A percentile compares a stretch with the other conserved stretches of the same genome.
Evolutionary conservation across 2,329 filamentous ascomycete genomes (phyloP).

Genomic region (Pseudogymnoascus destructans): DNA sequence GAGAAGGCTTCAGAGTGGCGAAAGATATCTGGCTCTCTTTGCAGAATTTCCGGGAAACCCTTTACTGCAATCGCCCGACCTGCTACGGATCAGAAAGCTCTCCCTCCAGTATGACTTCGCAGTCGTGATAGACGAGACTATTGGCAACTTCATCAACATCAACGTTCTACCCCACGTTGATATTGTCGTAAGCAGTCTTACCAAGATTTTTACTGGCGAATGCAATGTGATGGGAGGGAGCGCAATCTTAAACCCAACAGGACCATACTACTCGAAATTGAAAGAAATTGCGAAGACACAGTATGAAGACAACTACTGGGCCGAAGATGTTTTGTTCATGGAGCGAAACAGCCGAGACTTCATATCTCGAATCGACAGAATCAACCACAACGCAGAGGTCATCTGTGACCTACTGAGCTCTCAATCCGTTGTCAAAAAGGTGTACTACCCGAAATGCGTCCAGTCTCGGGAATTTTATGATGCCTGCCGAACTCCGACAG

Average conservation of each 20-base stretch:
- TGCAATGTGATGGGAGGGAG: slow-evolving; percentile 97
- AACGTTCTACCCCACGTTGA: slow-evolving; percentile 84
- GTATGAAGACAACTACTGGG: slow-evolving; percentile 87
- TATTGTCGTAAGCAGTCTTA: slow-evolving; percentile 85
- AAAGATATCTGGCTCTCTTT: slow-evolving; percentile 71
- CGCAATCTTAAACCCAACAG: slow-evolving; percentile 48
- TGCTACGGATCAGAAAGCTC: slow-evolving; percentile 64
- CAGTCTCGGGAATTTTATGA: slow-evolving; percentile 64
- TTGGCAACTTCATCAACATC: slow-evolving; percentile 92
- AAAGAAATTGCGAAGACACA: slow-evolving; percentile 50
- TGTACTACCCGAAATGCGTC: slow-evolving; percentile 80
- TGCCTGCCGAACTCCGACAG: slow-evolving; percentile 54
- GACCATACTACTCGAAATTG: slow-evolving; percentile 57
- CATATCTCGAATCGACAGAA: slow-evolving; percentile 63
- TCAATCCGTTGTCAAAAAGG: slow-evolving; percentile 52
- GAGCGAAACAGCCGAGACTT: slow-evolving; percentile 96
- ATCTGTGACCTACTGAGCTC: slow-evolving; percentile 59
- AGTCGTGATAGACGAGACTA: slow-evolving; percentile 88
- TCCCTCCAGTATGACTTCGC: slow-evolving; percentile 79
- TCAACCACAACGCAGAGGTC: slow-evolving; percentile 74
- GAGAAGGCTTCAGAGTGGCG: slow-evolving; percentile 51
- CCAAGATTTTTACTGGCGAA: slow-evolving; percentile 94
- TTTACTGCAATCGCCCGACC: slow-evolving; percentile 70
- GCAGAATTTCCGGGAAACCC: slow-evolving; percentile 95
- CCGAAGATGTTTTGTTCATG: slow-evolving; percentile 86